A percentile compares a stretch with the other conserved stretches of the same genome.
These are phyloP conservation scores for Scalesia atractyloides DNA, from an alignment of 129 eudicot genomes.

Conservation along the genomic window DNA sequence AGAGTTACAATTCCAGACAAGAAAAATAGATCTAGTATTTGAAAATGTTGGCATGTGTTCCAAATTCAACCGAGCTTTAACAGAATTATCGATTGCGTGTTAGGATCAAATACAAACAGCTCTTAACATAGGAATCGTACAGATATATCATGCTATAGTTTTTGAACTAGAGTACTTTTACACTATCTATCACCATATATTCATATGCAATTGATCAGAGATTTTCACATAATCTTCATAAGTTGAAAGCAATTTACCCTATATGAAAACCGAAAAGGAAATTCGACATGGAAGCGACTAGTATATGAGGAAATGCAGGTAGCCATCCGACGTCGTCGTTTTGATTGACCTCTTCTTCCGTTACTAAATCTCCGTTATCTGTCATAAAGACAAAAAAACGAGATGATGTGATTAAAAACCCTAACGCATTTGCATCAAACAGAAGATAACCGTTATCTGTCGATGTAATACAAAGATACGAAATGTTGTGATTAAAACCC, in stretches of 20 bases:
- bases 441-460: conserved; percentile 33
- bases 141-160: too few relatives aligned
- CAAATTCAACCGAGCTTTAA: neutral
- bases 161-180: too few relatives aligned
- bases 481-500: neutral
- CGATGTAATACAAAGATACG: neutral
- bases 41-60: conserved; percentile 14
- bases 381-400: conserved; percentile 11
- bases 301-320: conserved; percentile 75
- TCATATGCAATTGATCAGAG: conserved; percentile 2
- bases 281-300: conserved; percentile 83
- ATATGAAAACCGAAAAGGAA: conserved; percentile 89
- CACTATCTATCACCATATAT: too few relatives aligned
- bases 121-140: too few relatives aligned
- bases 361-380: conserved; percentile 36
- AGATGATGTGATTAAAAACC: neutral
- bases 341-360: conserved; percentile 33
- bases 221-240: neutral
- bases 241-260: conserved; percentile 43
- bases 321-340: conserved; percentile 62
- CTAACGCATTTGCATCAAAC: too few relatives aligned
- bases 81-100: neutral
- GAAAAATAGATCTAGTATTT: neutral
- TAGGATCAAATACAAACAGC: too few relatives aligned
- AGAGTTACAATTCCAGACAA: neutral